phyloP scores from a whole-genome alignment of 352 stramenopile species.

The Phytophthora fragariaefolia region DNA sequence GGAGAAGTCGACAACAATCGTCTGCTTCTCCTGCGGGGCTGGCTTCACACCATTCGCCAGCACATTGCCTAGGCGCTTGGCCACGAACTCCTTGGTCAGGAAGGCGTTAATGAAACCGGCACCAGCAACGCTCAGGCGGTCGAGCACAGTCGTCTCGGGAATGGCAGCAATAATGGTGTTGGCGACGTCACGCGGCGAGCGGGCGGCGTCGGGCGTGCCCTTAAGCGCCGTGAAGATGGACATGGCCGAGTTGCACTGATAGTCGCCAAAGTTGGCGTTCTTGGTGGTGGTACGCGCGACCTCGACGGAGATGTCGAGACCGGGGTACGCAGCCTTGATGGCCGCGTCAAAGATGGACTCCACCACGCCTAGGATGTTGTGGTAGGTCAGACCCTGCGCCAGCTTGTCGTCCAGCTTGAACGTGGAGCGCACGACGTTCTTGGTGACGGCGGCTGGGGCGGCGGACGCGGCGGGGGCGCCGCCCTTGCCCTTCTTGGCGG shows the following conservation, averaged over 20 bases:
- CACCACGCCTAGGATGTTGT: slow-evolving; percentile 80
- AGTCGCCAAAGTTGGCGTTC: slow-evolving; percentile 93
- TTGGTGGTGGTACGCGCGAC: slow-evolving; percentile 80
- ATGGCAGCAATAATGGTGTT: slow-evolving; percentile 90
- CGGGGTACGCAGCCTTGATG: slow-evolving; percentile 75
- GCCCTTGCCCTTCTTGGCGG: slow-evolving; percentile 31
- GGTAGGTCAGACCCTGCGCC: slow-evolving; percentile 65
- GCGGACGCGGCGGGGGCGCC: slow-evolving; percentile 13
- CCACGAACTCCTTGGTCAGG: slow-evolving; percentile 88
- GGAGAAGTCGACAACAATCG: slow-evolving; percentile 85
- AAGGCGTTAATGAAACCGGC: slow-evolving; percentile 98
- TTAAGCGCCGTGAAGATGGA: slow-evolving; percentile 97
- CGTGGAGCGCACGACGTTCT: slow-evolving; percentile 37
- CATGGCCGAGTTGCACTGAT: slow-evolving; percentile 99
- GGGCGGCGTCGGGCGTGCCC: slow-evolving; percentile 68
- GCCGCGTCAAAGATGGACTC: slow-evolving; percentile 79
- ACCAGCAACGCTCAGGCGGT: slow-evolving; percentile 92
- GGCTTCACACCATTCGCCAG: slow-evolving; percentile 77
- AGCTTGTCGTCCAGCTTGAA: slow-evolving; percentile 63
- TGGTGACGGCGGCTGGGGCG: slow-evolving; percentile 16
- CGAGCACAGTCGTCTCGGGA: slow-evolving; percentile 82
- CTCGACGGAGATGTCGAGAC: slow-evolving; percentile 59
- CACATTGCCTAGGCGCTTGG: slow-evolving; percentile 70
- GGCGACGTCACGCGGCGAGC: slow-evolving; percentile 89
- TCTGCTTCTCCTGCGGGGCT: slow-evolving; percentile 83